phyloP scores from a whole-genome alignment of 73 alveolate species.

The Paramecium biaurelia region DNA sequence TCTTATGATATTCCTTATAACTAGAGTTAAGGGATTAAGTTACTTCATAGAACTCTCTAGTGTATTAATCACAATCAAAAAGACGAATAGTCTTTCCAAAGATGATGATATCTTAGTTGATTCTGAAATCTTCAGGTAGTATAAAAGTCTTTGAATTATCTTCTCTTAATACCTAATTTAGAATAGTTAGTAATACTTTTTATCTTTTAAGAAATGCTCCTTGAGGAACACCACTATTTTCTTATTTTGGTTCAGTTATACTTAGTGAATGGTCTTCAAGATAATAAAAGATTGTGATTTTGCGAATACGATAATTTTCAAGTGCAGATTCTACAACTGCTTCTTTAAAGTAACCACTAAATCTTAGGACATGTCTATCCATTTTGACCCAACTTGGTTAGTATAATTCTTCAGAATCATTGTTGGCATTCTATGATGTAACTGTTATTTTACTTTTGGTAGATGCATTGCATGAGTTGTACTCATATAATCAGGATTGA shows the following conservation, averaged over 20 bases:
- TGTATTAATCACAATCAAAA: constrained; percentile 86
- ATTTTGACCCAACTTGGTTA: constrained; percentile 93
- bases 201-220: constrained; percentile 91
- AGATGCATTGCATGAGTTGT: constrained; percentile 70
- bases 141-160: constrained; percentile 73
- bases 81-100: constrained; percentile 78
- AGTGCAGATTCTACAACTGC: constrained; percentile 90
- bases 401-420: constrained; percentile 79
- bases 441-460: constrained; percentile 32
- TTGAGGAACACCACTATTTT: constrained; percentile 91
- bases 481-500: constrained; percentile 67
- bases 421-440: constrained; percentile 34
- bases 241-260: constrained; percentile 85
- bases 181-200: neutral
- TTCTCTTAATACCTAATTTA: constrained; percentile 68
- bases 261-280: constrained; percentile 87
- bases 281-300: constrained; percentile 78
- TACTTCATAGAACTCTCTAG: constrained; percentile 80
- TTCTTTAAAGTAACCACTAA: constrained; percentile 92
- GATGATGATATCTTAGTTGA: constrained; percentile 79
- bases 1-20: neutral
- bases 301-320: constrained; percentile 87
- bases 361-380: constrained; percentile 91
- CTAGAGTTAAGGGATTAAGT: neutral
- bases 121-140: constrained; percentile 78